Evolutionary conservation across 2,329 filamentous ascomycete species (phyloP).

Genomic region (Nigrograna mackinnonii): DNA sequence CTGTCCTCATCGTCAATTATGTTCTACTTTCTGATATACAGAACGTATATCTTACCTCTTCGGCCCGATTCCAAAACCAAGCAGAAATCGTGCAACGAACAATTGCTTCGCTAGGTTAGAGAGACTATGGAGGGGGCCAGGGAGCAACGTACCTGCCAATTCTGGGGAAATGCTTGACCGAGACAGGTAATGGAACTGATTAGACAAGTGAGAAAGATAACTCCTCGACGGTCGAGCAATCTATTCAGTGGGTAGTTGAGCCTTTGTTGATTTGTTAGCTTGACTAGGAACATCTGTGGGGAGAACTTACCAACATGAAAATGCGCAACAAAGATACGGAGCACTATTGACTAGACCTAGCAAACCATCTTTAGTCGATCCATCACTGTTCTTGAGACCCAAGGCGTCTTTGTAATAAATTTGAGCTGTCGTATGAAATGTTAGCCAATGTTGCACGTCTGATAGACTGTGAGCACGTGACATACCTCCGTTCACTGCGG

Average conservation of each 20-base stretch:
- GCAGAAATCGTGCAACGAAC: slow-evolving; percentile 17
- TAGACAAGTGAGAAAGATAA: slow-evolving; percentile 22
- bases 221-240: slow-evolving; percentile 19
- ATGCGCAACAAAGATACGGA: slow-evolving; percentile 22
- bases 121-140: neutral
- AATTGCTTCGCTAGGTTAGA: slow-evolving; percentile 10
- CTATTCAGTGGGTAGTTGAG: slow-evolving; percentile 23
- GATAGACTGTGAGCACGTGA: neutral
- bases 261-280: slow-evolving; percentile 2
- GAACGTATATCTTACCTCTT: slow-evolving; percentile 11
- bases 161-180: slow-evolving; percentile 18
- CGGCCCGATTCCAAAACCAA: slow-evolving; percentile 21
- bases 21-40: neutral
- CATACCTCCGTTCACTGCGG: slow-evolving; percentile 22
- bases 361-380: slow-evolving; percentile 8
- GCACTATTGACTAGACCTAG: slow-evolving; percentile 21
- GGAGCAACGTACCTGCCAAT: slow-evolving; percentile 15
- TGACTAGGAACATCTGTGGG: neutral
- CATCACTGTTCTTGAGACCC: slow-evolving; percentile 6
- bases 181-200: slow-evolving; percentile 24
- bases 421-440: slow-evolving; percentile 15
- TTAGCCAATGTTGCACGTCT: neutral
- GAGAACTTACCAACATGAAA: slow-evolving; percentile 17
- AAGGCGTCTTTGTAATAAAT: slow-evolving; percentile 16
- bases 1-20: slow-evolving; percentile 2